These are phyloP conservation scores for Apiotrichum domesticum DNA, from an alignment of 1,284 basidiomycete genomes.

Conservation along the genomic window DNA sequence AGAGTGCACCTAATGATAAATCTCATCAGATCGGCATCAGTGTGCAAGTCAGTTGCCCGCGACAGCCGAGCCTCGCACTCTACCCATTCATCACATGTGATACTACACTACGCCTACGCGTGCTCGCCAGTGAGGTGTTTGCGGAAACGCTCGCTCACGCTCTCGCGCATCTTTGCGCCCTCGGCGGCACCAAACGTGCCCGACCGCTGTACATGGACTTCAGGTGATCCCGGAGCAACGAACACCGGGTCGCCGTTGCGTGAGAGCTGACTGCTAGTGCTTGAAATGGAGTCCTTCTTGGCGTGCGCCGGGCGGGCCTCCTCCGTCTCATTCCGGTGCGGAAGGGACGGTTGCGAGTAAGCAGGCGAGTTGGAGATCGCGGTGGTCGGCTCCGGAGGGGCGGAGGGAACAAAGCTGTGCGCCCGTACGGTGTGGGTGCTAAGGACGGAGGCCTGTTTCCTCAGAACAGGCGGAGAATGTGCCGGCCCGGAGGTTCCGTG, in stretches of 20 bases:
- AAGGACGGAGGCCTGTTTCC: constrained; percentile 8
- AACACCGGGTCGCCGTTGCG: neutral
- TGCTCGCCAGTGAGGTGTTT: constrained; percentile 15
- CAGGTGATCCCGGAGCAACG: neutral
- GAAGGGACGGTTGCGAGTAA: constrained; percentile 1
- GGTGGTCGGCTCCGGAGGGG: constrained; percentile 14
- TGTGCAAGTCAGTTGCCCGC: too few species aligned
- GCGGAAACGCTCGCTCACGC: constrained; percentile 19
- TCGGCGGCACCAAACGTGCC: constrained; percentile 16
- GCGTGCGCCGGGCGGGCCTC: neutral
- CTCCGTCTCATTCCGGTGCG: neutral
- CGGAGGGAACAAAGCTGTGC: constrained; percentile 7
- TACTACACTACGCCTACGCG: neutral
- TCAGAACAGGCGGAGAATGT: neutral
- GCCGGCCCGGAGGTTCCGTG: too few species aligned
- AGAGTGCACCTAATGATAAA: too few species aligned
- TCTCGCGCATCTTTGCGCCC: constrained; percentile 9
- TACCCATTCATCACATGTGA: too few species aligned
- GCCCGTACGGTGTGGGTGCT: constrained; percentile 11
- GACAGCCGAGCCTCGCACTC: too few species aligned
- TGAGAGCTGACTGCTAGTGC: constrained; percentile 3
- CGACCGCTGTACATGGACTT: constrained; percentile 5
- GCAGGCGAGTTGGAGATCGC: constrained; percentile 9
- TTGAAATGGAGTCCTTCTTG: neutral
- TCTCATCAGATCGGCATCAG: too few species aligned